Percentiles rank a stretch among this genome's conserved stretches.
phyloP scores from a whole-genome alignment of 2,329 filamentous ascomycete species.

The Botrytis paeoniae region DNA sequence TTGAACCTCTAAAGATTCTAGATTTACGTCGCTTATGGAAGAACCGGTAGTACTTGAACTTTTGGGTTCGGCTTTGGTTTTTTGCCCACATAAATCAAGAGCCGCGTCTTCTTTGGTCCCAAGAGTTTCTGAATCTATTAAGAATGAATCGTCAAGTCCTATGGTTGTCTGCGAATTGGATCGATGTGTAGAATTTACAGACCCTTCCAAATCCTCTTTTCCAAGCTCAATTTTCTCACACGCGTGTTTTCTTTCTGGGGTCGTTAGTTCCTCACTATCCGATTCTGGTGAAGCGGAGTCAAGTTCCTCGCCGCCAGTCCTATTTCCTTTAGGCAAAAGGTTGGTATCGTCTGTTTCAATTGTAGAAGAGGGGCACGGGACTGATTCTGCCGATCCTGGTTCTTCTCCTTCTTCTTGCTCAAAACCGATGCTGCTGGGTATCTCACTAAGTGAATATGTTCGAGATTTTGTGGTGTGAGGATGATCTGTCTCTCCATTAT shows the following conservation, averaged over 20 bases:
- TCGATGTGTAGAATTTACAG: no score
- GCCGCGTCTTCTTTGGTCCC: no score
- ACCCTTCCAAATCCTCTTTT: no score
- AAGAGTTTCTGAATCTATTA: not conserved
- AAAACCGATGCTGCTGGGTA: not conserved
- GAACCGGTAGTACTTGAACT: not conserved
- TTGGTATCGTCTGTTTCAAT: not conserved
- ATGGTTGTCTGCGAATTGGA: not conserved
- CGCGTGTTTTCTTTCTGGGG: not conserved
- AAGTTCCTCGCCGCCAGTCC: not conserved
- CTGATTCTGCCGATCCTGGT: not conserved
- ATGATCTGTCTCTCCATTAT: not conserved
- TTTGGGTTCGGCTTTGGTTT: not conserved
- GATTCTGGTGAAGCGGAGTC: no score
- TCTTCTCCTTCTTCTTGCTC: no score
- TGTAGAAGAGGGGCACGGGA: no score
- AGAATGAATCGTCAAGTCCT: no score
- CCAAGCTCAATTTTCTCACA: not conserved
- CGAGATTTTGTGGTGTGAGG: not conserved
- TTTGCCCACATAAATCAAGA: no score
- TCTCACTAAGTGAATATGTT: not conserved
- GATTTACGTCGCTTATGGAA: no score
- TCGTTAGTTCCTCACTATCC: not conserved
- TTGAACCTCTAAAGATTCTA: not conserved
- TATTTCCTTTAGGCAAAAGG: not conserved